phyloP scores from a whole-genome alignment of 352 stramenopile genomes.

The Phytophthora brassicae region DNA sequence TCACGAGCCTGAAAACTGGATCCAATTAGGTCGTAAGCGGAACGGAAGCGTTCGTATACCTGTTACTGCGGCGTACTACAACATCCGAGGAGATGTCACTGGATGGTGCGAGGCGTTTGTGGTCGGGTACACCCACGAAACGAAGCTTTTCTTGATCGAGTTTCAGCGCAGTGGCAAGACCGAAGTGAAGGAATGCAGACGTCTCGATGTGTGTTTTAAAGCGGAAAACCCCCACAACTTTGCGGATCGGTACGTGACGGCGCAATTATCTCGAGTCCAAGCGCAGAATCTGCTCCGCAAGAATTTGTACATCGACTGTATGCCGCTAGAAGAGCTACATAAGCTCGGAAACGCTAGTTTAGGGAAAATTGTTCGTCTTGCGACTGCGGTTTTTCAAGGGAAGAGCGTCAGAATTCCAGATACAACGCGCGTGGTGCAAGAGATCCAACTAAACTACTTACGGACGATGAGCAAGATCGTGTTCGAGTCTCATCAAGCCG shows the following conservation, averaged over 20 bases:
- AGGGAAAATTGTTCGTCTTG: slow-evolving; percentile 72
- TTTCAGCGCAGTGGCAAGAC: slow-evolving; percentile 70
- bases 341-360: slow-evolving; percentile 81
- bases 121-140: slow-evolving; percentile 46
- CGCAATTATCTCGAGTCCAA: slow-evolving; percentile 56
- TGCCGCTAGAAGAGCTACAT: slow-evolving; percentile 81
- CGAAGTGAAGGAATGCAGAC: slow-evolving; percentile 50
- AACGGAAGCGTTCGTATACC: slow-evolving; percentile 67
- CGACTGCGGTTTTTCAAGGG: slow-evolving; percentile 65
- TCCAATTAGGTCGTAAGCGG: slow-evolving; percentile 45
- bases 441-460: slow-evolving; percentile 91
- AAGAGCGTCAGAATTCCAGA: slow-evolving; percentile 72
- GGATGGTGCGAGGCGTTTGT: slow-evolving; percentile 72
- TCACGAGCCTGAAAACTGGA: slow-evolving; percentile 64
- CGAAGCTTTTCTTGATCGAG: slow-evolving; percentile 51
- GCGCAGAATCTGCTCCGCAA: slow-evolving; percentile 71
- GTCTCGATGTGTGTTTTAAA: slow-evolving; percentile 83
- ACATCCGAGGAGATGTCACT: slow-evolving; percentile 53
- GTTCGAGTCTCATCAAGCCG: slow-evolving; percentile 76
- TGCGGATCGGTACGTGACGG: slow-evolving; percentile 67
- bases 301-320: slow-evolving; percentile 87
- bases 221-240: slow-evolving; percentile 78
- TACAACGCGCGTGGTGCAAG: slow-evolving; percentile 75
- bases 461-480: slow-evolving; percentile 93
- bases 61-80: slow-evolving; percentile 66